Base-by-base conservation (phyloP, 768 basidiomycete genomes). In the Rhodotorula paludigena region DNA sequence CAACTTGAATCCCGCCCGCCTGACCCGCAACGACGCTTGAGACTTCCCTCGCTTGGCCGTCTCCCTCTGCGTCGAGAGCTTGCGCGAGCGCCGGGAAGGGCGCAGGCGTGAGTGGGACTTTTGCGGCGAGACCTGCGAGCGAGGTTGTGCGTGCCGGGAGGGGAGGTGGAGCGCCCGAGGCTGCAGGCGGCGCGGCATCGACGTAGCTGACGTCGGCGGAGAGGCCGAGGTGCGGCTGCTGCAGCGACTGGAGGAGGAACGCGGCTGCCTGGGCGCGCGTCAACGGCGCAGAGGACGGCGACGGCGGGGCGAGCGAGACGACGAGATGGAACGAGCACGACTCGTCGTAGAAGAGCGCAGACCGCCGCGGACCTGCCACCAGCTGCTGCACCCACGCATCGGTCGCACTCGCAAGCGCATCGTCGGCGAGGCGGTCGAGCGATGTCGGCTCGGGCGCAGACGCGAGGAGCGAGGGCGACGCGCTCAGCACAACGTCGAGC, bases 121-220 rank as follows among this genome's bases (percentile, higher is more conserved):
- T 33, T 3, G n/a, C 25, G 32, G n/a, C 42, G 20, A 32, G 33
- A 5, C 12, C 35, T 5, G 35, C 16, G 35, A 49, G 47, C 16
- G 66, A 62, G 14, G 60, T n/a, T 33, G 12, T 14, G 33, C 54
- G 38, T 7, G 36, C 32, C 0, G 60, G 54, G 8, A 28, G 53
- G 15, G 21, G 44, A 0, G 45, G 48, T 7, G 30, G 57, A 5
- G 30, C 18, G 20, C 42, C n/a, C 5, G 56, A 36, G 9, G 47
- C 9, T 30, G 45, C 23, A 25, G 38, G 10, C 7, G 14, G 48
- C 11, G 66, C 51, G 12, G n/a, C 41, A 33, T 68, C 61, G 44
- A 59, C 32, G 62, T 49, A 60, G 18, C 39, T 23, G 49, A 70
- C 42, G 30, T 64, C 60, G 28, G 53, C 35, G 25, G 48, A n/a